phyloP scores from a whole-genome alignment of 352 stramenopile genomes.

The Phytophthora sojae region DNA sequence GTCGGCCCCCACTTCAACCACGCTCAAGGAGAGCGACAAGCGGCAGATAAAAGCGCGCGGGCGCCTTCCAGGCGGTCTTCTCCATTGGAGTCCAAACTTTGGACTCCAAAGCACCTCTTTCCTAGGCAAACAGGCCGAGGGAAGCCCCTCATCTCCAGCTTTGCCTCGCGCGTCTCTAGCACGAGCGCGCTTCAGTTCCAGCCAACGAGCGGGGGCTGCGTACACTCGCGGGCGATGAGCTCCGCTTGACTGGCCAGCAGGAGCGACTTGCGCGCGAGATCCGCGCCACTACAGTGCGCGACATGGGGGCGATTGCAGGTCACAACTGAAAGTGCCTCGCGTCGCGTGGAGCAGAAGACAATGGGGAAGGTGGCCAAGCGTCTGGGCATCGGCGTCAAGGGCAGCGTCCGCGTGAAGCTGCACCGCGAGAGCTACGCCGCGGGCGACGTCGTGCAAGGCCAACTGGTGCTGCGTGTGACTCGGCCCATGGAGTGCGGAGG shows the following conservation, averaged over 20 bases:
- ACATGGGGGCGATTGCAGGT: background rate
- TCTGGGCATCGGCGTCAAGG: constrained; percentile 31
- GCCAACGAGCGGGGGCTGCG: constrained; percentile 5
- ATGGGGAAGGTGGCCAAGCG: constrained; percentile 39
- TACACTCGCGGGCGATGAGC: constrained; percentile 9
- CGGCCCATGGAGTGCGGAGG: constrained; percentile 27
- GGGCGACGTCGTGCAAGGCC: constrained; percentile 37
- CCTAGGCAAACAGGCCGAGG: no score
- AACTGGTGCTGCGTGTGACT: constrained; percentile 28
- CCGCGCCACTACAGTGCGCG: background rate
- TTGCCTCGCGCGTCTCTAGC: constrained; percentile 25
- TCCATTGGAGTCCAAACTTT: no score
- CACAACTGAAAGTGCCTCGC: constrained; percentile 34
- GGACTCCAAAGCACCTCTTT: background rate
- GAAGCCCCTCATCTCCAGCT: constrained; percentile 9
- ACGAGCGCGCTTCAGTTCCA: constrained; percentile 15
- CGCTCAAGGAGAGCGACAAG: background rate
- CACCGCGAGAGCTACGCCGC: constrained; percentile 31
- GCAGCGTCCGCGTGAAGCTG: constrained; percentile 24
- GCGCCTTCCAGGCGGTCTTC: no score
- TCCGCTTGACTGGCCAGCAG: constrained; percentile 16
- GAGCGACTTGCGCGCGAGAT: background rate
- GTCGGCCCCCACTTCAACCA: constrained; percentile 25
- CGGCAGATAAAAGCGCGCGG: constrained; percentile 6
- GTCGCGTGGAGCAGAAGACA: background rate